Percentiles rank a stretch among this genome's conserved stretches.
These are phyloP conservation scores for Cercospora zeina DNA, from an alignment of 2,329 filamentous ascomycete genomes.

Conservation along the genomic window DNA sequence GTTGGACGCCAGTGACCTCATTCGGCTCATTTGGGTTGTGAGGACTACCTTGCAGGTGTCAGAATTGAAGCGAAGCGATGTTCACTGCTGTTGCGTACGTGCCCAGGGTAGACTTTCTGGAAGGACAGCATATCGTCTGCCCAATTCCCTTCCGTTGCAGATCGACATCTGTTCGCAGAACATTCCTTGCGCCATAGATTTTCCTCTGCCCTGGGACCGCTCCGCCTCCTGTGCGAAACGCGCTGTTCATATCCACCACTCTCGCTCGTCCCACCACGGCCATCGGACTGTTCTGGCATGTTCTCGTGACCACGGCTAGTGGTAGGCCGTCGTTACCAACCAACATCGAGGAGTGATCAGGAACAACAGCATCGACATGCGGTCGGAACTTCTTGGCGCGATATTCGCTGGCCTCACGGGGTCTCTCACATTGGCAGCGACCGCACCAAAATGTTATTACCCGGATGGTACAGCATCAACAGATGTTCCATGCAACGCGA, in stretches of 20 bases:
- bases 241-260: neutral
- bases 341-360: neutral
- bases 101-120: neutral
- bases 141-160: neutral
- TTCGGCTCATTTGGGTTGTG: slow-evolving; percentile 17
- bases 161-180: slow-evolving; percentile 1
- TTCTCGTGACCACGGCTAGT: neutral
- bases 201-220: neutral
- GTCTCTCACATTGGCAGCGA: neutral
- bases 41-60: slow-evolving; percentile 17
- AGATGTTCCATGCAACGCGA: slow-evolving; percentile 25
- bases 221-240: slow-evolving; percentile 6
- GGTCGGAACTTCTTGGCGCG: neutral
- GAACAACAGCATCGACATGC: slow-evolving; percentile 3
- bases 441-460: slow-evolving; percentile 25
- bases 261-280: neutral
- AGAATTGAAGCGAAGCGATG: slow-evolving; percentile 3
- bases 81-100: neutral
- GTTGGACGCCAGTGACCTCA: slow-evolving; percentile 11
- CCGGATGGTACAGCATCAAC: slow-evolving; percentile 23
- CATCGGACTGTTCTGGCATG: neutral
- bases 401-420: neutral
- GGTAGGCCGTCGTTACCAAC: neutral
- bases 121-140: slow-evolving; percentile 11
- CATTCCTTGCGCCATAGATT: slow-evolving; percentile 3